Conservation (phyloP, 2,329 filamentous ascomycete genomes). For the Lachnellula willkommii region DNA sequence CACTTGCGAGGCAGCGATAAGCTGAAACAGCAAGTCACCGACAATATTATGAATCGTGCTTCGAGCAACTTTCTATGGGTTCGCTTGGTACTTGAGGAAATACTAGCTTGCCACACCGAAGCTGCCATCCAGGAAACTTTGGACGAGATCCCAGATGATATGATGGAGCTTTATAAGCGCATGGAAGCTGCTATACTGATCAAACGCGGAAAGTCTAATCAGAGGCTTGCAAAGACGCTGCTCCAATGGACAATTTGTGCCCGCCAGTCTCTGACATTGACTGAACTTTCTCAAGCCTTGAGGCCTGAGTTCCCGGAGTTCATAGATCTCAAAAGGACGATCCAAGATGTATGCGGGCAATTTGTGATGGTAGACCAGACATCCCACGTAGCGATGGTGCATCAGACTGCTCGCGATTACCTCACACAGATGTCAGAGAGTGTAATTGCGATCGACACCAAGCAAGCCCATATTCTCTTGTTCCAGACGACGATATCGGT, state of each 20-base stretch:
- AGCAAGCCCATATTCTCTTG: not conserved
- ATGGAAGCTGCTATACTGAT: slow-evolving; percentile 27
- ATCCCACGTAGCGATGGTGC: slow-evolving; percentile 6
- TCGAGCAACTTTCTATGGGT: slow-evolving; percentile 35
- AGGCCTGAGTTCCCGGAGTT: slow-evolving; percentile 13
- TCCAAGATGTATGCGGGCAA: slow-evolving; percentile 29
- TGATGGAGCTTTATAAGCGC: slow-evolving; percentile 32
- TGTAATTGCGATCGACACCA: not conserved
- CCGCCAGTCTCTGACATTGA: not conserved
- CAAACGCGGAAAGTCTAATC: slow-evolving; percentile 1
- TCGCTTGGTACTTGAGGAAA: slow-evolving; percentile 27
- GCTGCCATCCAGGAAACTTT: slow-evolving; percentile 25
- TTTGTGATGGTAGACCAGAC: slow-evolving; percentile 29
- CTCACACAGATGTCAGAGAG: slow-evolving; percentile 13
- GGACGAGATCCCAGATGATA: slow-evolving; percentile 28
- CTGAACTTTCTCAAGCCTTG: slow-evolving; percentile 4
- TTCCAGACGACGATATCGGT: slow-evolving; percentile 1
- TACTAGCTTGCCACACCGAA: slow-evolving; percentile 26
- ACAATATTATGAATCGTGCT: slow-evolving; percentile 24
- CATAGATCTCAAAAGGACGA: slow-evolving; percentile 25
- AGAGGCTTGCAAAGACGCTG: slow-evolving; percentile 4
- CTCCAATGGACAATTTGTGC: slow-evolving; percentile 8
- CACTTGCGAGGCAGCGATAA: not conserved
- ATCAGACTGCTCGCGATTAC: slow-evolving; percentile 35
- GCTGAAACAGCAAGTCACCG: slow-evolving; percentile 17